phyloP scores from a whole-genome alignment of 2,329 filamentous ascomycete species.

The Pseudopyrenochaeta lycopersici region DNA sequence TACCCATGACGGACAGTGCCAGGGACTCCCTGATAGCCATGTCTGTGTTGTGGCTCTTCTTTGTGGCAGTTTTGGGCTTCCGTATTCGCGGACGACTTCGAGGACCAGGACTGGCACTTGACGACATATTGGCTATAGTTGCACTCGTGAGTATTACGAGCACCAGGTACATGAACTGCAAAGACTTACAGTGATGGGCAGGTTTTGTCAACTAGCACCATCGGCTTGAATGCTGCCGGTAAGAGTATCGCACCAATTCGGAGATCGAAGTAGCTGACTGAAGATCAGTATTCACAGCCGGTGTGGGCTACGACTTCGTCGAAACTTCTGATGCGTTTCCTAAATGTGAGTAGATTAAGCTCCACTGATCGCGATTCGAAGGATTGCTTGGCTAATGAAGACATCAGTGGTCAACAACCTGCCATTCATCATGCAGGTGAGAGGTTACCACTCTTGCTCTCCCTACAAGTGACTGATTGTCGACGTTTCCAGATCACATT shows the following conservation, averaged over 20 bases:
- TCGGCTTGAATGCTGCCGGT: conserved; percentile 26
- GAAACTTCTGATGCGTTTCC: conserved; percentile 13
- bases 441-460: neutral
- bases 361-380: neutral
- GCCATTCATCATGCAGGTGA: conserved; percentile 22
- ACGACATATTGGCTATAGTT: conserved; percentile 24
- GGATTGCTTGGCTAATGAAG: neutral
- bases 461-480: neutral
- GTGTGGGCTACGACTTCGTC: conserved; percentile 28
- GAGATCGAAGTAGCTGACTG: neutral
- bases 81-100: conserved; percentile 22
- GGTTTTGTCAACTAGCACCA: conserved; percentile 25
- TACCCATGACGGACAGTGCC: conserved; percentile 26
- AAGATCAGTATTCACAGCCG: conserved; percentile 22
- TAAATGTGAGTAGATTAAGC: conserved; percentile 14
- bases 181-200: conserved; percentile 1
- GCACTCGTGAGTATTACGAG: conserved; percentile 18
- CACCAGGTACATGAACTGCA: neutral
- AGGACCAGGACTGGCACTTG: conserved; percentile 26
- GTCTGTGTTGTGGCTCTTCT: conserved; percentile 25
- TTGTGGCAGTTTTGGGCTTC: conserved; percentile 17
- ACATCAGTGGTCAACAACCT: conserved; percentile 23
- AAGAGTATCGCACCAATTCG: no score
- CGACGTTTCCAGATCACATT: conserved; percentile 26
- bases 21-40: conserved; percentile 30